phyloP scores from a whole-genome alignment of 2,329 filamentous ascomycete genomes.

The Pestalotiopsis sp. region DNA sequence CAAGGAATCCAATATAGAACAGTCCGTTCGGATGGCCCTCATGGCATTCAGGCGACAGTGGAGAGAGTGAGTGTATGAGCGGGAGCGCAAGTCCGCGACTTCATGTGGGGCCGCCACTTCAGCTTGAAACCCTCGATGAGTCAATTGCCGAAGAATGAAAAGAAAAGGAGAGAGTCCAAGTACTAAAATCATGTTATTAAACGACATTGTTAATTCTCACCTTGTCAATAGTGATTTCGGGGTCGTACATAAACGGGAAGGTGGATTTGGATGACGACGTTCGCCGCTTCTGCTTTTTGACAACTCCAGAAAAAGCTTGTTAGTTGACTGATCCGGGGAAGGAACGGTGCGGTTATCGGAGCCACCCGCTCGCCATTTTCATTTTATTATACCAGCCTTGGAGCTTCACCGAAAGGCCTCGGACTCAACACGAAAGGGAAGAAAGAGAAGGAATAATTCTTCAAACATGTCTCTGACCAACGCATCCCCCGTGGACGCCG shows the following conservation, averaged over 20 bases:
- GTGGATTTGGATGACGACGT: neutral
- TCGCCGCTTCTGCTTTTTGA: neutral
- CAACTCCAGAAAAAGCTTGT: neutral
- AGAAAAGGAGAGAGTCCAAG: neutral
- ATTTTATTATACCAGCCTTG: neutral
- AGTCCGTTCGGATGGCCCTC: too few relatives aligned
- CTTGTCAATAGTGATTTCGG: neutral
- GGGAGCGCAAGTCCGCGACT: neutral
- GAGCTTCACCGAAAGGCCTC: too few relatives aligned
- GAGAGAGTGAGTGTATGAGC: neutral
- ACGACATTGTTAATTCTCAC: neutral
- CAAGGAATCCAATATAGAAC: too few relatives aligned
- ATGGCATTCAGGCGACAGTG: neutral
- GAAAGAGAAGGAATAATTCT: neutral
- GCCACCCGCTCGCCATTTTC: neutral
- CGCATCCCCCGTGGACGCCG: constrained; percentile 77
- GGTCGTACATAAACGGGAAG: neutral
- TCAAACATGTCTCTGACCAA: constrained; percentile 85
- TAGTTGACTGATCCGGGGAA: neutral
- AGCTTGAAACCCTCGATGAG: neutral
- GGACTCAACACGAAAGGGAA: neutral
- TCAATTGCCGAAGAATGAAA: neutral
- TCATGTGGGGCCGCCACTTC: neutral
- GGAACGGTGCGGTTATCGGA: constrained; percentile 8
- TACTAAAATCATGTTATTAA: neutral